Evolutionary conservation across 305 asterid genomes (phyloP).

Genomic region (Fraxinus sp.): DNA sequence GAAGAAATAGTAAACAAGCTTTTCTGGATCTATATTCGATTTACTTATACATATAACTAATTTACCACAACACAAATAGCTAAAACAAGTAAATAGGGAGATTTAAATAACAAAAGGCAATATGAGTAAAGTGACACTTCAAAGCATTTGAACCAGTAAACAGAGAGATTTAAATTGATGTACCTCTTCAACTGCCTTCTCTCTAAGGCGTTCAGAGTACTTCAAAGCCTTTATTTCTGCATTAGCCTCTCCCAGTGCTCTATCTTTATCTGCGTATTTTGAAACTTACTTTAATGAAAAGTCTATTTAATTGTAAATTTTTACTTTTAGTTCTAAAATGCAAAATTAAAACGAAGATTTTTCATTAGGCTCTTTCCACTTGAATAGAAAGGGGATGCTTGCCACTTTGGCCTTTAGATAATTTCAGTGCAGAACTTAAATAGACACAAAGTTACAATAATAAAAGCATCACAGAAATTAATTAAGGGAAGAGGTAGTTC

Average conservation of each 20-base stretch:
- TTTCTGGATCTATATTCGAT: no score
- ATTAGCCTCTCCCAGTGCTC: conserved; percentile 79
- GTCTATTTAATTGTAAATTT: background rate
- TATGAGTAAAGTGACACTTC: background rate
- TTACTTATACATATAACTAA: background rate
- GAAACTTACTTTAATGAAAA: conserved; percentile 26
- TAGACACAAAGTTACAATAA: background rate
- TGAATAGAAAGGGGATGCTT: background rate
- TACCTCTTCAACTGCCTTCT: conserved; percentile 98
- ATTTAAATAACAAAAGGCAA: background rate
- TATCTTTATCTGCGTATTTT: conserved; percentile 66
- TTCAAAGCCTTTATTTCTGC: conserved; percentile 77
- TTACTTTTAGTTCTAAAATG: background rate
- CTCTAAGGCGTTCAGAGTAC: conserved; percentile 74
- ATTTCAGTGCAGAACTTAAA: conserved; percentile 3
- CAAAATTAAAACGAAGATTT: background rate
- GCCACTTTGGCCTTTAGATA: conserved; percentile 24
- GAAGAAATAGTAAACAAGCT: no score
- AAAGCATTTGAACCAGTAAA: background rate
- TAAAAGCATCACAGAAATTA: no score
- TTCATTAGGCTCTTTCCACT: conserved; percentile 10
- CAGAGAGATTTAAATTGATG: background rate
- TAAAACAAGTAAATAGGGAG: background rate
- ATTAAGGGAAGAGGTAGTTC: background rate
- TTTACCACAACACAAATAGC: background rate